A percentile compares a stretch with the other conserved stretches of the same genome.
phyloP scores from a whole-genome alignment of 2,329 filamentous ascomycete genomes.

The Fusarium redolens region DNA sequence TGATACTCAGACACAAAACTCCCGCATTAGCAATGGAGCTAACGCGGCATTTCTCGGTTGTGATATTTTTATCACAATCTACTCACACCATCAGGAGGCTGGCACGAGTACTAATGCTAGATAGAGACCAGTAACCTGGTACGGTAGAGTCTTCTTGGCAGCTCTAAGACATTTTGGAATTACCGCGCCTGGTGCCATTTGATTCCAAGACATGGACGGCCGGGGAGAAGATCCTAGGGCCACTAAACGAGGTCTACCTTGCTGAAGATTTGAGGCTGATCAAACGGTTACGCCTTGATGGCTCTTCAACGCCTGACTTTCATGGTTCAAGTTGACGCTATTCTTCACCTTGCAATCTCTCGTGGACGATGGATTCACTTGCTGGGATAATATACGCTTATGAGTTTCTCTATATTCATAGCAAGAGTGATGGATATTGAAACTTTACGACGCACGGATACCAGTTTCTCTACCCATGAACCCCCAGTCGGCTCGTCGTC shows the following conservation, averaged over 20 bases:
- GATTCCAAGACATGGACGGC: constrained; percentile 3
- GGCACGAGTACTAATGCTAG: background rate
- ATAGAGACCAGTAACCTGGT: constrained; percentile 3
- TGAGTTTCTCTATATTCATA: background rate
- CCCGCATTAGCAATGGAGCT: background rate
- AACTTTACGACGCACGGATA: constrained; percentile 15
- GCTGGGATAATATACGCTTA: background rate
- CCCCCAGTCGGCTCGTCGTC: constrained; percentile 6
- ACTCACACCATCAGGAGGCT: background rate
- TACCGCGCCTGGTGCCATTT: constrained; percentile 5
- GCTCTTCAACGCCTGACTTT: background rate
- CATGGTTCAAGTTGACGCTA: background rate
- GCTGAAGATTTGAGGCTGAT: constrained; percentile 2
- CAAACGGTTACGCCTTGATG: constrained; percentile 23
- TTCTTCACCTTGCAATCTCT: background rate
- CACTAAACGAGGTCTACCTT: constrained; percentile 13
- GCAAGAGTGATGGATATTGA: background rate
- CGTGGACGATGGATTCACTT: constrained; percentile 12
- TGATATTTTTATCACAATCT: background rate
- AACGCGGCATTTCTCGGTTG: constrained; percentile 15
- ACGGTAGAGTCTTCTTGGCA: constrained; percentile 4
- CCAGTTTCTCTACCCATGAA: constrained; percentile 4
- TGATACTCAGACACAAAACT: background rate
- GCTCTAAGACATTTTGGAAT: constrained; percentile 15
- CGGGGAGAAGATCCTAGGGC: constrained; percentile 10